phyloP scores from a whole-genome alignment of 2,329 filamentous ascomycete species.

The Exophiala bonariae region DNA sequence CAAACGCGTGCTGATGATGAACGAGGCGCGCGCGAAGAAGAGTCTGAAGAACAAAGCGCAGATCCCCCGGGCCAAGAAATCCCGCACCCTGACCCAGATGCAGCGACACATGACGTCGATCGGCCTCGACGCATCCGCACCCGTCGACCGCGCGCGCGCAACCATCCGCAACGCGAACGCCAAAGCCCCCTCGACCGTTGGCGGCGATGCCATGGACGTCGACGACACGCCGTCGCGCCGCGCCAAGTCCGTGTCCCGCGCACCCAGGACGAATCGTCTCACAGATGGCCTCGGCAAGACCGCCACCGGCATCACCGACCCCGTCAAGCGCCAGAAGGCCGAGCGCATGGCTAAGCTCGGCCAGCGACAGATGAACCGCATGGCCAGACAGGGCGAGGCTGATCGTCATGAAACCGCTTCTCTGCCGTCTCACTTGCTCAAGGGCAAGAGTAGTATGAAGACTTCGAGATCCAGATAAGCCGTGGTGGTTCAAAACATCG shows the following conservation, averaged over 20 bases:
- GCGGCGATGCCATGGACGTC: slow-evolving; percentile 58
- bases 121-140: slow-evolving; percentile 77
- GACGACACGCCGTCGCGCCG: slow-evolving; percentile 35
- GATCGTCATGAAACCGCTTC: slow-evolving; percentile 84
- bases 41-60: slow-evolving; percentile 94
- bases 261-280: slow-evolving; percentile 62
- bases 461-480: slow-evolving; percentile 72
- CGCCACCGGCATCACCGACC: slow-evolving; percentile 74
- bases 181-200: slow-evolving; percentile 61
- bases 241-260: slow-evolving; percentile 55
- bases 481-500: neutral
- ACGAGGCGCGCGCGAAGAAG: slow-evolving; percentile 94
- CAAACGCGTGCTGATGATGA: slow-evolving; percentile 88
- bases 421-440: slow-evolving; percentile 85
- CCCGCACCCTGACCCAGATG: slow-evolving; percentile 84
- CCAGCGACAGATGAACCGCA: slow-evolving; percentile 98
- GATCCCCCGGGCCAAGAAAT: slow-evolving; percentile 78
- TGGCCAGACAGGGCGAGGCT: slow-evolving; percentile 94
- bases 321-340: slow-evolving; percentile 69
- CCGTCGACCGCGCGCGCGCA: slow-evolving; percentile 70
- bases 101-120: slow-evolving; percentile 80
- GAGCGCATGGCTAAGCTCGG: slow-evolving; percentile 83
- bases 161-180: slow-evolving; percentile 59
- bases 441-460: slow-evolving; percentile 91
- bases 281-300: slow-evolving; percentile 57